Evolutionary conservation across 2,329 filamentous ascomycete species (phyloP).

Genomic region (Myriosclerotinia duriaeana): DNA sequence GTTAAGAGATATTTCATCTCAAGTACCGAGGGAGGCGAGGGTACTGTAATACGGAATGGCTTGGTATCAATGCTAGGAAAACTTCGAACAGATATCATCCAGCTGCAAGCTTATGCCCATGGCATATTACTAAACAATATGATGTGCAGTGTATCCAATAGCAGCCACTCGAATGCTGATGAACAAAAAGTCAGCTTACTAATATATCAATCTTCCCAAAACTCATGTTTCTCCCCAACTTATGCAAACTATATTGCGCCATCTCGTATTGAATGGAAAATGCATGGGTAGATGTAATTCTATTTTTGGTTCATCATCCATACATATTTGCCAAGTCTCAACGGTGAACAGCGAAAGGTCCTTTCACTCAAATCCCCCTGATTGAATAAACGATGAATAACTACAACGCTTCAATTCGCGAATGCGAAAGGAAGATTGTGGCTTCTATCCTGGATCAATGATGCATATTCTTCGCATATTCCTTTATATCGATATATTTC

Average conservation of each 20-base stretch:
- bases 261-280: background rate
- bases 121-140: background rate
- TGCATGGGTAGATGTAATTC: background rate
- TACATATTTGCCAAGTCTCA: background rate
- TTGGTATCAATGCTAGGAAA: background rate
- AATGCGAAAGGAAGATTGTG: background rate
- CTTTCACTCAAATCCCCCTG: background rate
- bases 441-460: background rate
- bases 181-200: background rate
- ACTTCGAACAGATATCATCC: background rate
- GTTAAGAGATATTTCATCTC: background rate
- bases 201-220: background rate
- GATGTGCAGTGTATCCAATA: too few relatives aligned
- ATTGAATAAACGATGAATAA: background rate
- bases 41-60: background rate
- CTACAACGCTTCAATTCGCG: background rate
- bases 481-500: background rate
- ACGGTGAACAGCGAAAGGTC: background rate
- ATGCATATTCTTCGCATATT: background rate
- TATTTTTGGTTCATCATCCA: background rate
- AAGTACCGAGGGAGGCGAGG: background rate
- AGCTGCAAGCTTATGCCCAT: background rate
- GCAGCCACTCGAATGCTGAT: too few relatives aligned
- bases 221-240: background rate
- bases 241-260: background rate